phyloP scores from a whole-genome alignment of 352 stramenopile genomes.

The Globisporangium parvum region DNA sequence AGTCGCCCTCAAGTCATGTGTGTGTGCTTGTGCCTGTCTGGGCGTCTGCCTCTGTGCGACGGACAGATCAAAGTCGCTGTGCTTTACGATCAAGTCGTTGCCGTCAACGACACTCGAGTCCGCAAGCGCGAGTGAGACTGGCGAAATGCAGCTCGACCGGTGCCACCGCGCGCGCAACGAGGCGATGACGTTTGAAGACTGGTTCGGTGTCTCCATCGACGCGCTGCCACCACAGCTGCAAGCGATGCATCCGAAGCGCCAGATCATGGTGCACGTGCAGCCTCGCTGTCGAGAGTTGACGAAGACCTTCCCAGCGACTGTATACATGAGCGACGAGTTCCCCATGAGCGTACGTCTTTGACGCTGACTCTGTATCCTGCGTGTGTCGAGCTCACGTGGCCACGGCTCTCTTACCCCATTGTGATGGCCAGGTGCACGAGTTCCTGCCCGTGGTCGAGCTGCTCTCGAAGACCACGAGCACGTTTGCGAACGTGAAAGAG shows the following conservation, averaged over 20 bases:
- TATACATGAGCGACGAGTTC: constrained; percentile 56
- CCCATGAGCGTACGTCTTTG: constrained; percentile 36
- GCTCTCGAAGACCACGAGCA: constrained; percentile 55
- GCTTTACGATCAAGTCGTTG: constrained; percentile 25
- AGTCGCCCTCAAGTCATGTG: neutral
- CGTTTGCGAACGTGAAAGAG: constrained; percentile 52
- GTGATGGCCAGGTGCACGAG: constrained; percentile 28
- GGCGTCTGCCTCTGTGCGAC: too few species aligned
- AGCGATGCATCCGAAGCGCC: constrained; percentile 29
- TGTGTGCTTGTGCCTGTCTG: neutral
- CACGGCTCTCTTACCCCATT: too few species aligned
- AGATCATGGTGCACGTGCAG: constrained; percentile 45
- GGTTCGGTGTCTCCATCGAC: constrained; percentile 47
- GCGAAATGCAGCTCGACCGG: constrained; percentile 16
- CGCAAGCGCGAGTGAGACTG: neutral
- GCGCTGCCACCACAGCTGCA: constrained; percentile 26
- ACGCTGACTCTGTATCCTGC: neutral
- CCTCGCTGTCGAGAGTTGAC: constrained; percentile 39
- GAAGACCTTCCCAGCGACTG: constrained; percentile 49
- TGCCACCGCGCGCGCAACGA: constrained; percentile 31
- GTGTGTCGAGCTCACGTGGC: neutral
- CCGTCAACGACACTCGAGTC: neutral
- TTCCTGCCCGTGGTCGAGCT: constrained; percentile 67
- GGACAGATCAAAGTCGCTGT: constrained; percentile 31
- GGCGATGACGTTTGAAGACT: constrained; percentile 46